Evolutionary conservation across 805 yeast genomes (phyloP), one percentile per base, ranked within the genome.

Genomic region (Kazachstania bromeliacearum): DNA sequence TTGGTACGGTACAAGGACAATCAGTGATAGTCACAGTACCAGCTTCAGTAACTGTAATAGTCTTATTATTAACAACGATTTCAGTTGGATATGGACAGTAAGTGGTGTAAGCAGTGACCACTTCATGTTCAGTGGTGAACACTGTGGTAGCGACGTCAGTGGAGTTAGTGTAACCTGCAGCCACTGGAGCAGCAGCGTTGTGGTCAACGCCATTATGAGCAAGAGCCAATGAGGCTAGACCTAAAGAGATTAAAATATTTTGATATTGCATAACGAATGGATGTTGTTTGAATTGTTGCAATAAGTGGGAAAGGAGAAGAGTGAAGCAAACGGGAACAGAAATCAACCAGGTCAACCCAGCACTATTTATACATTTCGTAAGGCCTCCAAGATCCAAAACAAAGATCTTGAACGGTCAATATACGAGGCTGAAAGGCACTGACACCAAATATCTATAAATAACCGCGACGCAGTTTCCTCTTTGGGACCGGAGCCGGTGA

Each of bases 21-120:
- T 83, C 78, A 53, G 94, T 80, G 74, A 83, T 70, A 60, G 89
- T 83, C 55, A 84, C 63, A 49, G 92, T 82, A 61, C 89, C 80
- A 42, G 89, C 77, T 53, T 62, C 78, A 44, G 87, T 75, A 58
- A 79, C 85, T 46, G 80, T 74, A 75, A 74, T 71, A 57, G 89
- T 79, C 57, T 58, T 57, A 68, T 70, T 70, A 73, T 77, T 78
- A 62, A 76, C 74, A 46, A 67, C 68, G 41, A 82, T 52, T 41
- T 70, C 62, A 51, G 94, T 84, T 33, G 94, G 63, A 45, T 54
- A 64, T 60, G 94, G 92, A 65, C 92, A 83, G 79, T 77, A 82
- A 51, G 92, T 82, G 66, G 81, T 75, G 73, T 65, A 70, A 55
- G 67, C 78, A 53, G 83, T 75, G 55, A 79, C 83, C 47, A 75